Percentiles rank a stretch among this genome's conserved stretches.
phyloP scores from a whole-genome alignment of 179 eudicot species.

The Pouteria campechiana region DNA sequence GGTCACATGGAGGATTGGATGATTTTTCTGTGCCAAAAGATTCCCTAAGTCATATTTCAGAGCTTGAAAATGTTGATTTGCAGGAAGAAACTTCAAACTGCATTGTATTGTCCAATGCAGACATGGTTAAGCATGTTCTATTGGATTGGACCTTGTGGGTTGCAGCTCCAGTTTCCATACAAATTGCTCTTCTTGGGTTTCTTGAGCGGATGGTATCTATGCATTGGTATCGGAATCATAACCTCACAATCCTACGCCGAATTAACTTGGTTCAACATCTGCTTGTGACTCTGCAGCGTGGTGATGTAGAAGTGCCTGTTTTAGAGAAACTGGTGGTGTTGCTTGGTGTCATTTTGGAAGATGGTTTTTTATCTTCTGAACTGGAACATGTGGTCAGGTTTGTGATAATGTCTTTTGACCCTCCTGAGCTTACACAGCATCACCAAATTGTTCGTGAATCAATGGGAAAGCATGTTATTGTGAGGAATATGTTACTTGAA shows the following conservation, averaged over 20 bases:
- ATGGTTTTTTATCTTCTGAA: constrained; percentile 86
- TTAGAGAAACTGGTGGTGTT: constrained; percentile 87
- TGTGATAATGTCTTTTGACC: constrained; percentile 97
- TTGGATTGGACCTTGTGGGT: constrained; percentile 99
- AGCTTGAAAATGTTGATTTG: constrained; percentile 68
- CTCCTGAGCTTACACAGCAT: constrained; percentile 57
- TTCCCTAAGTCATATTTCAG: constrained; percentile 80
- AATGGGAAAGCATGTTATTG: constrained; percentile 97
- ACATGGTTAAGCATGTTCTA: constrained; percentile 97
- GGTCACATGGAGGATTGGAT: constrained; percentile 88
- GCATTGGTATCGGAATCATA: constrained; percentile 95
- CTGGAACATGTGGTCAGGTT: constrained; percentile 90
- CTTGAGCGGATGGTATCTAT: constrained; percentile 92
- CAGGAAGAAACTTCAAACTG: constrained; percentile 84
- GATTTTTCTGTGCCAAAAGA: constrained; percentile 81
- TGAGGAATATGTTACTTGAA: constrained; percentile 97
- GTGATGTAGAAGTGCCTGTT: constrained; percentile 97
- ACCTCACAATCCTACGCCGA: constrained; percentile 87
- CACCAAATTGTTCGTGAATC: constrained; percentile 58
- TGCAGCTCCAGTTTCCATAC: constrained; percentile 78
- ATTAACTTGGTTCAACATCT: constrained; percentile 93
- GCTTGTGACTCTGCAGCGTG: constrained; percentile 88
- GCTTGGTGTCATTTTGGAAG: constrained; percentile 87
- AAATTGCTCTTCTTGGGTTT: constrained; percentile 84
- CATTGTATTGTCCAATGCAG: constrained; percentile 88